These are phyloP conservation scores for Ogataea philodendri DNA, from an alignment of 805 yeast genomes.

Conservation along the genomic window DNA sequence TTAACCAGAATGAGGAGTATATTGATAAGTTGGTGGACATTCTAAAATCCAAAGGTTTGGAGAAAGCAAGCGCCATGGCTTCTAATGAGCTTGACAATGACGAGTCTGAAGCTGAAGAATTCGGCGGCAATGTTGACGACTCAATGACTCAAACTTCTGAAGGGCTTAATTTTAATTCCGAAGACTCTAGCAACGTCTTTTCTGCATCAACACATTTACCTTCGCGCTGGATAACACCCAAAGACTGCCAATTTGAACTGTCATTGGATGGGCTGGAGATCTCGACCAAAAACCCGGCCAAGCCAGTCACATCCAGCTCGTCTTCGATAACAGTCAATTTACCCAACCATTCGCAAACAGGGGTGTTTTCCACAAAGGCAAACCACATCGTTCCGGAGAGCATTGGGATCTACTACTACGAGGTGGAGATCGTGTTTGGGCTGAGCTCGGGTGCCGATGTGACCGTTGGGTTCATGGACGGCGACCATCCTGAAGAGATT, in stretches of 20 bases:
- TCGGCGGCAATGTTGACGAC: slow-evolving; percentile 9
- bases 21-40: slow-evolving; percentile 15
- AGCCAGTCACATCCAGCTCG: slow-evolving; percentile 14
- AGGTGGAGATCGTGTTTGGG: slow-evolving; percentile 40
- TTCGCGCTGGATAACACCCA: slow-evolving; percentile 26
- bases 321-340: slow-evolving; percentile 11
- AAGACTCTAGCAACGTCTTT: slow-evolving; percentile 1
- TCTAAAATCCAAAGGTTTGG: slow-evolving; percentile 9
- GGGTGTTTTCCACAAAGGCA: slow-evolving; percentile 31
- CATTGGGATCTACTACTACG: slow-evolving; percentile 51
- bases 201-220: slow-evolving; percentile 17
- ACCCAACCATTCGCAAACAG: slow-evolving; percentile 13
- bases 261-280: slow-evolving; percentile 25
- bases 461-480: slow-evolving; percentile 45
- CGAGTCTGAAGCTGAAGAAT: slow-evolving; percentile 6
- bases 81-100: slow-evolving; percentile 13
- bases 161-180: slow-evolving; percentile 2
- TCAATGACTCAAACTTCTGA: slow-evolving; percentile 14
- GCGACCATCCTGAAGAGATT: slow-evolving; percentile 23
- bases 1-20: slow-evolving; percentile 20
- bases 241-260: slow-evolving; percentile 20
- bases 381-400: slow-evolving; percentile 37
- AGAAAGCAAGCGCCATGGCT: slow-evolving; percentile 2
- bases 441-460: slow-evolving; percentile 39
- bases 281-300: slow-evolving; percentile 23